Evolutionary conservation across 2,329 filamentous ascomycete species (phyloP), one percentile per base, ranked within the genome.

Genomic region (Fusarium sp.): DNA sequence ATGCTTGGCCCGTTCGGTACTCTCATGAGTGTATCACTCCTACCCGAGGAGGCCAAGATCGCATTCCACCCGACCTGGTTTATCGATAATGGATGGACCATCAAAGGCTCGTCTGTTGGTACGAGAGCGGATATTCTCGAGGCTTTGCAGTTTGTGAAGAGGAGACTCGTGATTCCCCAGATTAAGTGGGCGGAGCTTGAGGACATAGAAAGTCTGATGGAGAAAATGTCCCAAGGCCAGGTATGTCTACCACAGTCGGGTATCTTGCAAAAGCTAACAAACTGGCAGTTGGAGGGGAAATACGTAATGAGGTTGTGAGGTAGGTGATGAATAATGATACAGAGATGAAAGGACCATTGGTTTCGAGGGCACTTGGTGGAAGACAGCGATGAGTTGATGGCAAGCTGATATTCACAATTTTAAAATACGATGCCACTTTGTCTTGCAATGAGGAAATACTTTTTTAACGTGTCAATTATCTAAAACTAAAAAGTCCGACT

Each of bases 71-170:
- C 81, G 1, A 46, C 79, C 0, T 75, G 71, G 43, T 75, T 82
- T 8, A 79, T 83, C 16, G 75, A 76, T 3, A 75, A 73, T 10
- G 81, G 81, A 1, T 79, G 77, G 68, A 74, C 71, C 4, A 66
- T 83, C 3, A 73, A 79, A 15, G 81, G 80, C 0, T 79, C 80
- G 0, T 63, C 77, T 14, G 79, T 82, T 0, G 82, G 82, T 1
- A 81, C 79, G 3, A 70, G 80, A 16, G 66, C 70, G 3, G 81
- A 83, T 56, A 81, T 82, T 1, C 63, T 80, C 1, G 82, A 83
- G 61, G 82, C 82, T 1, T 70, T 83, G 7, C 79, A 80, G 25
- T 83, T 83, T 70, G 81, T 83, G 4, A 66, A 71, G 18, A 51
- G 72, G 5, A 14, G 71, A 2, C 38, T 62, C 0, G 72, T 74